Percentiles rank a stretch among this genome's conserved stretches.
Conservation (phyloP, 1,139 yeast genomes). For the Blastobotrys serpentis region DNA sequence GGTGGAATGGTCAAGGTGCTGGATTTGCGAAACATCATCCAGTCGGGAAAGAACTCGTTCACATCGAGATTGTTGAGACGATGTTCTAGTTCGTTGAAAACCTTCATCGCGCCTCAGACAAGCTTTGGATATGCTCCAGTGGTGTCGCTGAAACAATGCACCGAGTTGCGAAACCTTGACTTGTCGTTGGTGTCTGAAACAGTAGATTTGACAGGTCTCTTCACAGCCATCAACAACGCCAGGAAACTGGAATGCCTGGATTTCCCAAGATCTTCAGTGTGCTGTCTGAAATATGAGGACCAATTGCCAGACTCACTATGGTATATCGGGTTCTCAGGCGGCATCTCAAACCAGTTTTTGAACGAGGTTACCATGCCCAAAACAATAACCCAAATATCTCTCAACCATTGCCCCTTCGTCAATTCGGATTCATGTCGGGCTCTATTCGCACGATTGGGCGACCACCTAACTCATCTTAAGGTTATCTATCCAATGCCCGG, state of each 20-base stretch:
- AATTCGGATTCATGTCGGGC: slow-evolving; percentile 57
- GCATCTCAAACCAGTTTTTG: slow-evolving; percentile 79
- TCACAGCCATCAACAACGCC: slow-evolving; percentile 66
- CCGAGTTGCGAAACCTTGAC: slow-evolving; percentile 63
- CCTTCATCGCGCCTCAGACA: slow-evolving; percentile 89
- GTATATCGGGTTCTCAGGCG: slow-evolving; percentile 80
- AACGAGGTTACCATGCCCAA: slow-evolving; percentile 64
- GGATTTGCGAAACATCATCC: slow-evolving; percentile 76
- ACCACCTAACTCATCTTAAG: slow-evolving; percentile 57
- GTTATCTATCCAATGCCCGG: slow-evolving; percentile 90
- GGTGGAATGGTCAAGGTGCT: slow-evolving; percentile 43
- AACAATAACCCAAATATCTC: slow-evolving; percentile 67
- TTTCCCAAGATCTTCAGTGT: slow-evolving; percentile 85
- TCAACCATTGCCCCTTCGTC: slow-evolving; percentile 85
- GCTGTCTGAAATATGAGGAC: slow-evolving; percentile 57
- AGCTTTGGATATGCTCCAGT: slow-evolving; percentile 91
- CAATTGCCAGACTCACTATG: slow-evolving; percentile 78
- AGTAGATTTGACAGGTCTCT: slow-evolving; percentile 74
- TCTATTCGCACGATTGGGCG: slow-evolving; percentile 63
- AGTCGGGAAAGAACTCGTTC: slow-evolving; percentile 89
- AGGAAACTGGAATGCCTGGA: slow-evolving; percentile 67
- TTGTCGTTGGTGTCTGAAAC: slow-evolving; percentile 90
- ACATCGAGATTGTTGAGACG: slow-evolving; percentile 79
- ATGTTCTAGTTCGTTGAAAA: slow-evolving; percentile 60
- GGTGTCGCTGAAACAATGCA: slow-evolving; percentile 71